Evolutionary conservation across 108 stramenopile genomes (phyloP).

Genomic region (Parietichytrium sp.): DNA sequence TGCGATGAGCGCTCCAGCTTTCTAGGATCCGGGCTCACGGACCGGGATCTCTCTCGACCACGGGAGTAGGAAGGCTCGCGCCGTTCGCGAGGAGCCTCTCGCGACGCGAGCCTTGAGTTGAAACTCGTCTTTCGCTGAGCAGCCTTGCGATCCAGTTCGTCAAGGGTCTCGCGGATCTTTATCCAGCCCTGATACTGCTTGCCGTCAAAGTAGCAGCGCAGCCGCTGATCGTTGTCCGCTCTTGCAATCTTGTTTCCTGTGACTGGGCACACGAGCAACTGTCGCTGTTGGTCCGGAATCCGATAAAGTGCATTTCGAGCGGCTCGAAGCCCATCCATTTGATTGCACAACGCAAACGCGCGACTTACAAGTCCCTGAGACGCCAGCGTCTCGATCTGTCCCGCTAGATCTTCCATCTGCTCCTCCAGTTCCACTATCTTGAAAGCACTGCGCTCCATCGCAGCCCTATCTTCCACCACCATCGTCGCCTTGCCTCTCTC

Average conservation of each 20-base stretch:
- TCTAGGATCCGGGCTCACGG: no score
- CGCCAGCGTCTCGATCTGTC: neutral
- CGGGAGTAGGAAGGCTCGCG: no score
- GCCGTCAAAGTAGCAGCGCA: neutral
- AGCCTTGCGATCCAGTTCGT: no score
- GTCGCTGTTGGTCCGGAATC: neutral
- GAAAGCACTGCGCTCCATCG: neutral
- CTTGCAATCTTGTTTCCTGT: neutral
- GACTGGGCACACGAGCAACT: neutral
- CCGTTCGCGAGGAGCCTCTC: no score
- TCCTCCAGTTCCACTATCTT: conserved; percentile 6
- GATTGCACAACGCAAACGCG: neutral
- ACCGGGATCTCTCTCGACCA: no score
- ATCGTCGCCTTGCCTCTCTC: neutral
- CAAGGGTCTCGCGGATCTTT: neutral
- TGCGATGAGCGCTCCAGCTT: no score
- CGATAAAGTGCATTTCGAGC: neutral
- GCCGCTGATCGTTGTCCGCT: conserved; percentile 15
- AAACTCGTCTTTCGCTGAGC: neutral
- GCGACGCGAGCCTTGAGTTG: no score
- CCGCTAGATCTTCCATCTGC: neutral
- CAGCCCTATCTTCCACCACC: neutral
- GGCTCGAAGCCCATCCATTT: neutral
- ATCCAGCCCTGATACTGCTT: conserved; percentile 34
- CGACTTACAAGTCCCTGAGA: neutral